Percentiles rank a stretch among this genome's conserved stretches.
phyloP scores from a whole-genome alignment of 768 basidiomycete species.

The Podaxis mareebaensis region DNA sequence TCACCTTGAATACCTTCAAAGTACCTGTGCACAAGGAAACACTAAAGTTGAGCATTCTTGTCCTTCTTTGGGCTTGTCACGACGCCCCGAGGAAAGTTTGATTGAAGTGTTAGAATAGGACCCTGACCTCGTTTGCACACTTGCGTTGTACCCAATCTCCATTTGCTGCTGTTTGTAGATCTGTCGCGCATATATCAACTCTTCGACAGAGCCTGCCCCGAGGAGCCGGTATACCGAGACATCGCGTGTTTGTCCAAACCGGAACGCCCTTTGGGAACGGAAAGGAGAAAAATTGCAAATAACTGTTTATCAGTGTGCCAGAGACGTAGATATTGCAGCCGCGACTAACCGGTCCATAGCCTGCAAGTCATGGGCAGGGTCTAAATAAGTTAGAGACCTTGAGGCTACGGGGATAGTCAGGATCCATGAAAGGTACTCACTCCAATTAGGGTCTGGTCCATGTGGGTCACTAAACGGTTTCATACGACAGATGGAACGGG shows the following conservation, averaged over 20 bases:
- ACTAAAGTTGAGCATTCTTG: not conserved
- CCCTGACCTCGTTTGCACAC: constrained; percentile 72
- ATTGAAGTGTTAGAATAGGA: not conserved
- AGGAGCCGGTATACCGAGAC: constrained; percentile 83
- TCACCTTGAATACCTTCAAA: constrained; percentile 86
- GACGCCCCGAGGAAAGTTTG: not conserved
- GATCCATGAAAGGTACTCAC: constrained; percentile 46
- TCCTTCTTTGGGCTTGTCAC: not conserved
- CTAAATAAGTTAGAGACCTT: constrained; percentile 35
- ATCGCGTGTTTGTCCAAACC: constrained; percentile 85
- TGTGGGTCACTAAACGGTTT: constrained; percentile 12
- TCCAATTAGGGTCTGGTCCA: constrained; percentile 87
- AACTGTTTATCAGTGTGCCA: not conserved
- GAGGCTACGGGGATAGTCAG: not conserved
- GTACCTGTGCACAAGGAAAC: constrained; percentile 46
- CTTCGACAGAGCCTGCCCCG: constrained; percentile 86
- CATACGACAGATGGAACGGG: constrained; percentile 6
- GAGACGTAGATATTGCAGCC: not conserved
- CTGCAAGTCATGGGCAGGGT: constrained; percentile 94
- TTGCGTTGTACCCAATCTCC: constrained; percentile 86
- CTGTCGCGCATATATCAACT: constrained; percentile 85
- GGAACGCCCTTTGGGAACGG: constrained; percentile 54
- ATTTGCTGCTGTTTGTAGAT: constrained; percentile 94
- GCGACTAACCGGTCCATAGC: constrained; percentile 70
- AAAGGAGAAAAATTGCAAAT: not conserved